phyloP scores from a whole-genome alignment of 2,329 filamentous ascomycete species.

The Dothidotthia symphoricarpi region DNA sequence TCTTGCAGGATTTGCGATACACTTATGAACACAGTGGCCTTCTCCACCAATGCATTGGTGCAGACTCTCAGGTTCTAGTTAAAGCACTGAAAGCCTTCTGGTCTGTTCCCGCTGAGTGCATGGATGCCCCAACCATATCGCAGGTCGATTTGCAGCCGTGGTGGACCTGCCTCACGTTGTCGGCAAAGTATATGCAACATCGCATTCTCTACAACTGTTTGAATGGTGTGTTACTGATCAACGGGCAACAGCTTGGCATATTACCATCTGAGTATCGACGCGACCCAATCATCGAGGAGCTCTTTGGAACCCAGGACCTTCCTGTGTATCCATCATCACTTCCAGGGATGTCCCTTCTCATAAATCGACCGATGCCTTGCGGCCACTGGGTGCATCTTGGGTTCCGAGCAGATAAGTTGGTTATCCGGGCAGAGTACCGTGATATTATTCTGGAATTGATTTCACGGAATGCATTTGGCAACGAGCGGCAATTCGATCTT shows the following conservation, averaged over 20 bases:
- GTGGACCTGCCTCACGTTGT: conserved; percentile 37
- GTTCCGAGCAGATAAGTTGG: conserved; percentile 39
- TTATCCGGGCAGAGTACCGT: conserved; percentile 46
- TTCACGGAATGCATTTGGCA: conserved; percentile 26
- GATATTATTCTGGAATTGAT: conserved; percentile 40
- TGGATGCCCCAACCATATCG: conserved; percentile 9
- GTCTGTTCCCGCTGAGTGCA: conserved; percentile 36
- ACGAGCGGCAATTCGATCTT: conserved; percentile 45
- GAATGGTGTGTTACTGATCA: conserved; percentile 51
- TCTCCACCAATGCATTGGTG: conserved; percentile 40
- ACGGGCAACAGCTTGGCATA: conserved; percentile 52
- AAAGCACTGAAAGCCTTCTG: conserved; percentile 45
- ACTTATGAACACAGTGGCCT: conserved; percentile 38
- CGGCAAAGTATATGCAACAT: conserved; percentile 22
- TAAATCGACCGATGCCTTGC: conserved; percentile 38
- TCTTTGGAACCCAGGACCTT: conserved; percentile 57
- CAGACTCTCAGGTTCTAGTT: conserved; percentile 28
- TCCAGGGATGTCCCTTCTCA: conserved; percentile 52
- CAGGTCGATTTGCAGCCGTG: conserved; percentile 17
- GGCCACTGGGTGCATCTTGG: conserved; percentile 57
- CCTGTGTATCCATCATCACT: conserved; percentile 54
- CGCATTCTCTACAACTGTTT: conserved; percentile 48
- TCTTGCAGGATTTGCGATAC: conserved; percentile 52
- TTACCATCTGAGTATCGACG: conserved; percentile 55
- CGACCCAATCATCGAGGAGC: conserved; percentile 44